Conservation (phyloP, 352 stramenopile genomes). For the Nothophytophthora sp. region DNA sequence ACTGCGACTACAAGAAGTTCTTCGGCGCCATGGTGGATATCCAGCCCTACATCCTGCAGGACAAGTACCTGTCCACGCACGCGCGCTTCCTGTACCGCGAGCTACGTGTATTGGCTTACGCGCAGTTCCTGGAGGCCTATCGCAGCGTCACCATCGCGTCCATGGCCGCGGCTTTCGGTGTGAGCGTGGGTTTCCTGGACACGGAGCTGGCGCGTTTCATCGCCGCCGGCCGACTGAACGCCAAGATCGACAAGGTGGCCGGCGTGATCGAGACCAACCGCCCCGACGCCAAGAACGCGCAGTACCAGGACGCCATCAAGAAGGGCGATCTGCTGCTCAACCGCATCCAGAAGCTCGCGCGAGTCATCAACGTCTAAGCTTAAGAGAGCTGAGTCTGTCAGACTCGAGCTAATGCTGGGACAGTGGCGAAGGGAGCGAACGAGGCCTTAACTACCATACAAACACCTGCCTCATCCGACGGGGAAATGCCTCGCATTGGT, state of each 20-base stretch:
- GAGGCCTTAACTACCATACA: no score
- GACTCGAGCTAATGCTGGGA: no score
- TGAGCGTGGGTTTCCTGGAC: conserved; percentile 95
- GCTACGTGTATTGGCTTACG: conserved; percentile 97
- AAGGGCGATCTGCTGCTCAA: conserved; percentile 99
- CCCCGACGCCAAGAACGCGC: conserved; percentile 98
- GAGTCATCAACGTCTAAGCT: conserved; percentile 95
- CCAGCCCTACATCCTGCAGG: conserved; percentile 81
- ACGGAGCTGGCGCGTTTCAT: conserved; percentile 98
- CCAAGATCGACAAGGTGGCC: conserved; percentile 99
- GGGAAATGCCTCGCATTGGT: no score
- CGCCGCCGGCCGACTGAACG: conserved; percentile 94
- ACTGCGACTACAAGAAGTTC: conserved; percentile 98
- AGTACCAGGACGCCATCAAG: conserved; percentile 99
- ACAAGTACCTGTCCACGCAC: conserved; percentile 95
- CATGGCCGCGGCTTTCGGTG: conserved; percentile 97
- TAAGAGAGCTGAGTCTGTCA: no score
- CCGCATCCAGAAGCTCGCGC: conserved; percentile 97
- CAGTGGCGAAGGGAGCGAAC: no score
- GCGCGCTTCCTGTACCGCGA: conserved; percentile 95
- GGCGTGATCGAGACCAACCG: conserved; percentile 99
- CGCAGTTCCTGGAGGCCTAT: conserved; percentile 99
- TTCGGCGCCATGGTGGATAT: conserved; percentile 93
- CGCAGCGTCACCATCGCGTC: conserved; percentile 95
- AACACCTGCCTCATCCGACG: no score